Conservation (phyloP, 345 rosid genomes). For the Rhodomyrtus tomentosa region DNA sequence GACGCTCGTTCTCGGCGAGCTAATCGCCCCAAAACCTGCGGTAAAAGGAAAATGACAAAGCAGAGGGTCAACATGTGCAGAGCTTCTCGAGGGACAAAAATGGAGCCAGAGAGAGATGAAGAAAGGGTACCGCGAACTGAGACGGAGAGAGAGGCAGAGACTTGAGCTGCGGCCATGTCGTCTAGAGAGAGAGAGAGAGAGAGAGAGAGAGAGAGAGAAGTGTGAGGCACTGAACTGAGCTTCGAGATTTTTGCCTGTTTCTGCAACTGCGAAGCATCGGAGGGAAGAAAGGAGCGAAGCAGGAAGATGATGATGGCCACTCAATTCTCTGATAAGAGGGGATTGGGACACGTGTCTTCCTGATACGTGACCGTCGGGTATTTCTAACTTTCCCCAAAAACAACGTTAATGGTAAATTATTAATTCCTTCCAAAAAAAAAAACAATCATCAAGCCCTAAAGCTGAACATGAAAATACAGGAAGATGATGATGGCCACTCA, state of each 20-base stretch:
- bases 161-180: conserved; percentile 51
- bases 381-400: not conserved
- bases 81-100: not conserved
- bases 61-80: not conserved
- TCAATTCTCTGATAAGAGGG: not conserved
- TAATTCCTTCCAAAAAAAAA: too few species aligned
- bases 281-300: not conserved
- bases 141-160: conserved; percentile 41
- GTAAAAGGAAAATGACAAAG: not conserved
- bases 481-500: not conserved
- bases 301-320: not conserved
- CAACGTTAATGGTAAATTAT: not conserved
- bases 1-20: conserved; percentile 5
- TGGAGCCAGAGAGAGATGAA: not conserved
- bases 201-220: not conserved
- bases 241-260: not conserved
- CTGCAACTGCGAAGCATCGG: not conserved
- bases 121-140: conserved; percentile 27
- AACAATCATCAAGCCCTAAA: too few species aligned
- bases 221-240: not conserved
- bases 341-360: not conserved
- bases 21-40: conserved; percentile 28
- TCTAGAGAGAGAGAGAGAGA: too few species aligned
- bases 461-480: not conserved
- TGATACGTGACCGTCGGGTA: not conserved